These are phyloP conservation scores for Porpolomopsis calyptriformis DNA, from an alignment of 768 basidiomycete genomes.

Conservation along the genomic window DNA sequence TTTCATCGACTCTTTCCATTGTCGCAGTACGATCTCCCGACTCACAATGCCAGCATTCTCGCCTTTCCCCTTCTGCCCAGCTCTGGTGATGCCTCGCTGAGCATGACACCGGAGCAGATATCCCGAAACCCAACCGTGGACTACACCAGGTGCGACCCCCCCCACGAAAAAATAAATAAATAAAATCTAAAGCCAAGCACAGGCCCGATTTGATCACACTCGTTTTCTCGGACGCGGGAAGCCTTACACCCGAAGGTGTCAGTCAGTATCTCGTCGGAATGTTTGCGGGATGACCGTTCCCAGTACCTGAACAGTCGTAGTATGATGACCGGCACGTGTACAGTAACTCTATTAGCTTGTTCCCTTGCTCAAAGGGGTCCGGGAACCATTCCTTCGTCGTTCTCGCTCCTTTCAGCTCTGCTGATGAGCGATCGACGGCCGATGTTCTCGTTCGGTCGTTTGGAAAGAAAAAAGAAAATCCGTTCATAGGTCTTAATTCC, in stretches of 20 bases:
- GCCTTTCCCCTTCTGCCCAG: conserved; percentile 40
- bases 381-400: too few relatives aligned
- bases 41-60: conserved; percentile 64
- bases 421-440: not conserved
- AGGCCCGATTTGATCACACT: conserved; percentile 90
- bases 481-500: too few relatives aligned
- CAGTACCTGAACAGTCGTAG: not conserved
- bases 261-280: conserved; percentile 93
- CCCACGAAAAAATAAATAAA: conserved; percentile 11
- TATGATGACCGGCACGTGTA: not conserved
- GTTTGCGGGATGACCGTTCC: conserved; percentile 54
- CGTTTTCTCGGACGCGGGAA: conserved; percentile 91
- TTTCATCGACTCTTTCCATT: conserved; percentile 93
- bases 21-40: conserved; percentile 83
- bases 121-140: conserved; percentile 82
- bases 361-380: not conserved
- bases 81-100: conserved; percentile 12
- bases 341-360: not conserved
- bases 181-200: conserved; percentile 11
- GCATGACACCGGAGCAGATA: conserved; percentile 77
- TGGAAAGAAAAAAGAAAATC: too few relatives aligned
- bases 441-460: not conserved
- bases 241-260: conserved; percentile 84
- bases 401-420: too few relatives aligned
- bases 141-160: conserved; percentile 64